Evolutionary conservation across 495 filamentous ascomycete genomes (phyloP).

Genomic region (Niebla homalea): DNA sequence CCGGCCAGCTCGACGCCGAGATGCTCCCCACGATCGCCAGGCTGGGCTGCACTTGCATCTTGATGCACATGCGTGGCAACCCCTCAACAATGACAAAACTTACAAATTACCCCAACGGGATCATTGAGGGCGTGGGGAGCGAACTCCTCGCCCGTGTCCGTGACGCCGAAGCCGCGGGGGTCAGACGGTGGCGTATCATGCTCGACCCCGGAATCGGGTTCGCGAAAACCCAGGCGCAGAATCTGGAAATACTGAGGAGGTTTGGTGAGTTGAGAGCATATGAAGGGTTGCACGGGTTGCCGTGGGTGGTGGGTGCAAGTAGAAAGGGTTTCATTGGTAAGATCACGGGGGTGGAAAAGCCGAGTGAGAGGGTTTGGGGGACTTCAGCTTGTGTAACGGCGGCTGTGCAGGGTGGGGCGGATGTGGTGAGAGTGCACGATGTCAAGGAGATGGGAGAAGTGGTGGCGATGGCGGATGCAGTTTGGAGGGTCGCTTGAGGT

Average conservation of each 20-base stretch:
- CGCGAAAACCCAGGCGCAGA: constrained; percentile 68
- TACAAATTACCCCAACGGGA: constrained; percentile 56
- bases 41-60: constrained; percentile 65
- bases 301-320: constrained; percentile 84
- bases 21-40: constrained; percentile 76
- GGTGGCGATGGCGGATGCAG: constrained; percentile 78
- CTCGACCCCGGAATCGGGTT: constrained; percentile 92
- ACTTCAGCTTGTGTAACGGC: constrained; percentile 82
- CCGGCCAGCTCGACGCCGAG: constrained; percentile 59
- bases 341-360: constrained; percentile 62
- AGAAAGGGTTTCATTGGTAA: constrained; percentile 81
- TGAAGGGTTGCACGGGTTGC: constrained; percentile 55
- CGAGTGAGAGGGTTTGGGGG: constrained; percentile 59
- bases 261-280: constrained; percentile 48
- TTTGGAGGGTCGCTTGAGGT: constrained; percentile 43
- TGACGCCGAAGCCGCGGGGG: constrained; percentile 69
- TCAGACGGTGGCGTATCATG: constrained; percentile 86
- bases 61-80: constrained; percentile 94
- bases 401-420: constrained; percentile 80
- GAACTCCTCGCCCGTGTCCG: constrained; percentile 60
- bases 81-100: constrained; percentile 68
- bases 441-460: constrained; percentile 82
- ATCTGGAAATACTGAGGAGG: constrained; percentile 61
- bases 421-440: constrained; percentile 93
- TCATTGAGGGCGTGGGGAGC: constrained; percentile 51